A percentile compares a stretch with the other conserved stretches of the same genome.
phyloP scores from a whole-genome alignment of 2,329 filamentous ascomycete species.

The Verticillium zaregamsianum region DNA sequence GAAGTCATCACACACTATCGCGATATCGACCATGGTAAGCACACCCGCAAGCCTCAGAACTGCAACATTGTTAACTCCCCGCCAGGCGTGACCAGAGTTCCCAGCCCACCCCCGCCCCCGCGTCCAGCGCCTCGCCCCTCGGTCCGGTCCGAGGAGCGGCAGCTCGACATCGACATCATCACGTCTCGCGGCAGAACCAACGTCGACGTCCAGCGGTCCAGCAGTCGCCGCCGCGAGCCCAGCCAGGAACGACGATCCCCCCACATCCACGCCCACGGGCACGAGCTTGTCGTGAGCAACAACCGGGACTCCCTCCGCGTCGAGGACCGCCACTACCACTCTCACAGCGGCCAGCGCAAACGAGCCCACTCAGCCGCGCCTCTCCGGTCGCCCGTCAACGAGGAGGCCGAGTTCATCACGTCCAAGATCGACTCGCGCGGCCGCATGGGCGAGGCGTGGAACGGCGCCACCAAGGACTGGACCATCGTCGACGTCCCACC shows the following conservation, averaged over 20 bases:
- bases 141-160: slow-evolving; percentile 40
- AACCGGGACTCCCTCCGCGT: slow-evolving; percentile 46
- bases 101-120: slow-evolving; percentile 45
- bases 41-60: background rate
- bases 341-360: slow-evolving; percentile 35
- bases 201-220: slow-evolving; percentile 47
- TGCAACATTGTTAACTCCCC: slow-evolving; percentile 2
- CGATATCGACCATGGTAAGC: slow-evolving; percentile 80
- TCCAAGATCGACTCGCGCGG: slow-evolving; percentile 54
- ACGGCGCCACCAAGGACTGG: slow-evolving; percentile 74
- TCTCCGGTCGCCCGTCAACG: slow-evolving; percentile 36
- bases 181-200: slow-evolving; percentile 51
- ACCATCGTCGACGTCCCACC: slow-evolving; percentile 79
- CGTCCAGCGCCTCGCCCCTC: slow-evolving; percentile 41
- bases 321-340: slow-evolving; percentile 33
- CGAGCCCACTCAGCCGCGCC: slow-evolving; percentile 50
- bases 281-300: slow-evolving; percentile 62
- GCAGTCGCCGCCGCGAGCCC: slow-evolving; percentile 26
- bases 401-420: slow-evolving; percentile 62
- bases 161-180: slow-evolving; percentile 60
- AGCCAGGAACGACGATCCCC: slow-evolving; percentile 35
- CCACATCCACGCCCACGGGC: slow-evolving; percentile 43
- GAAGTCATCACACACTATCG: slow-evolving; percentile 87
- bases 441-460: slow-evolving; percentile 67
- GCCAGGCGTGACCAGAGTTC: slow-evolving; percentile 43